Conservation (phyloP, 805 yeast species). For the Candida boidinii region DNA sequence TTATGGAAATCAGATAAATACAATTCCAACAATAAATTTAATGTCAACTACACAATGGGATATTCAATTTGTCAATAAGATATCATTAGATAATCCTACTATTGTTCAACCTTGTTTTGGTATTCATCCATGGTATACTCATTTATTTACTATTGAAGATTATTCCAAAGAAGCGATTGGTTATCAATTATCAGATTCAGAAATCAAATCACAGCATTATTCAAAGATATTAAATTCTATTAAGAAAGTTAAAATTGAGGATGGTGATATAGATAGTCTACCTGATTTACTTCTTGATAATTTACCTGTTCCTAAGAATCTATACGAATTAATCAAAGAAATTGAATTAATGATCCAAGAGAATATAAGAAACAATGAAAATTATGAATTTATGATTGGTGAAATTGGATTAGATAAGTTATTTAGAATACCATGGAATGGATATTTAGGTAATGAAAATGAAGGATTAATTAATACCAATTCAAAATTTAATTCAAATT, state of each 20-base stretch:
- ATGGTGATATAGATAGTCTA: too few species aligned
- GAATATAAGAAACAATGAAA: slow-evolving; percentile 2
- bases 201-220: slow-evolving; percentile 49
- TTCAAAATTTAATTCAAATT: background rate
- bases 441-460: slow-evolving; percentile 33
- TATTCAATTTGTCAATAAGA: slow-evolving; percentile 14
- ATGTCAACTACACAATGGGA: slow-evolving; percentile 44
- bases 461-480: slow-evolving; percentile 5
- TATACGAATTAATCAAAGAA: slow-evolving; percentile 26
- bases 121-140: slow-evolving; percentile 89
- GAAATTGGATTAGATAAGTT: slow-evolving; percentile 87
- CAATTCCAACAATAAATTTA: slow-evolving; percentile 18
- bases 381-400: slow-evolving; percentile 46
- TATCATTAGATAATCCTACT: slow-evolving; percentile 11
- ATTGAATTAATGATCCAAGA: slow-evolving; percentile 25
- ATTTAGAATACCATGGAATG: slow-evolving; percentile 57
- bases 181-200: too few species aligned
- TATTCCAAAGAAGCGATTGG: slow-evolving; percentile 3
- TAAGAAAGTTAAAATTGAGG: too few species aligned
- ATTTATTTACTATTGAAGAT: slow-evolving; percentile 38
- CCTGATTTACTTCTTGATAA: slow-evolving; percentile 31
- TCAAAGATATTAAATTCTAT: slow-evolving; percentile 34
- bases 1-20: slow-evolving; percentile 1
- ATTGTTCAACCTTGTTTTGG: slow-evolving; percentile 49
- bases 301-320: slow-evolving; percentile 55